Conservation (phyloP, 2,329 filamentous ascomycete genomes). For the Colletotrichum sp. region DNA sequence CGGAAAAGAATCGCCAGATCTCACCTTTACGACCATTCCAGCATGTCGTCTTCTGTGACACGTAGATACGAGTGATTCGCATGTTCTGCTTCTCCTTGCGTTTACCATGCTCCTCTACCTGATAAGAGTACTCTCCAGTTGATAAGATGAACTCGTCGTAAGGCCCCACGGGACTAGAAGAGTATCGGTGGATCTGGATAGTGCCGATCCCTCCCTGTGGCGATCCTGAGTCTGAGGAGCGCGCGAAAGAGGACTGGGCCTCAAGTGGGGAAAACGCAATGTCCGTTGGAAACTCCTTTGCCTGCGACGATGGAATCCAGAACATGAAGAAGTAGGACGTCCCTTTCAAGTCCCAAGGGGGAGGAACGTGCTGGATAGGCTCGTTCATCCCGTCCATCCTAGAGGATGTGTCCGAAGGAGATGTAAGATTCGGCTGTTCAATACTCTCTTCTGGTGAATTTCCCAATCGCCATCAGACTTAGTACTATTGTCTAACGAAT, state of each 20-base stretch:
- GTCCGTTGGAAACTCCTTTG: conserved; percentile 31
- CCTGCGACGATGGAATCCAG: conserved; percentile 36
- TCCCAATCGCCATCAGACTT: not conserved
- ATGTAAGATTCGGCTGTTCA: too few species aligned
- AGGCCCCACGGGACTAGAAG: conserved; percentile 52
- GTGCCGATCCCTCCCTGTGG: conserved; percentile 50
- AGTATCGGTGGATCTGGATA: conserved; percentile 56
- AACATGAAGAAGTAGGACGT: conserved; percentile 49
- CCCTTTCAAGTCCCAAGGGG: conserved; percentile 49
- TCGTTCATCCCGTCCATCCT: not conserved
- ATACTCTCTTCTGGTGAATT: not conserved
- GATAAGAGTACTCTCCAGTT: conserved; percentile 50
- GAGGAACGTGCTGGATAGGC: not conserved
- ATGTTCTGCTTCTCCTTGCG: conserved; percentile 36
- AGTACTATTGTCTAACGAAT: not conserved
- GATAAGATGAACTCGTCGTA: conserved; percentile 58
- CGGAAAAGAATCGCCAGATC: not conserved
- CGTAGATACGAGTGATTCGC: conserved; percentile 57
- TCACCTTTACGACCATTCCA: conserved; percentile 57
- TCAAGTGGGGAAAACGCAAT: conserved; percentile 54
- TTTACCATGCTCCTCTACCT: conserved; percentile 36
- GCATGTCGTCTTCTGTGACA: conserved; percentile 56
- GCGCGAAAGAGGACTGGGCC: conserved; percentile 41
- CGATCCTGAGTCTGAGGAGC: conserved; percentile 35
- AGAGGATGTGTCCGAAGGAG: not conserved